Evolutionary conservation across 2,329 filamentous ascomycete genomes (phyloP), one percentile per base, ranked within the genome.

Genomic region (Orbilia quercus): DNA sequence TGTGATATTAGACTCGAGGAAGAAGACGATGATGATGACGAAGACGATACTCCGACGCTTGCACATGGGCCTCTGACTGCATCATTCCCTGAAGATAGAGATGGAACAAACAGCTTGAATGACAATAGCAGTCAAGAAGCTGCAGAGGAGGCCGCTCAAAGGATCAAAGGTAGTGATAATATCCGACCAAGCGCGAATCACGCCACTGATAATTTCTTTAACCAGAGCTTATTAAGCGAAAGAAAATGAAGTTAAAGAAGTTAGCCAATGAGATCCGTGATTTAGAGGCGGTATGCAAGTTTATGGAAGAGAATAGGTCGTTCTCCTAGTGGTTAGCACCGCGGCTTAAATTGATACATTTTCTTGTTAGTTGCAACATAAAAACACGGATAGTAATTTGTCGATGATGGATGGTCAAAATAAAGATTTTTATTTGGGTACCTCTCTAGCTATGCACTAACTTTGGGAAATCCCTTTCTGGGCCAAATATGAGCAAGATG

Each of bases 221-320:
- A 1, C 22, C 42, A 64, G 48, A 25, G 11, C 20, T 55, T 2
- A 64, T 64, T 5, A n/a, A 42, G 25, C 12, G 14, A 1, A 64
- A 64, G 12, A 64, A 64, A n/a, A 16, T 34, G n/a, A 25, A 47
- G 16, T 44, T 64, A 1, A 20, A 28, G 12, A 36, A 36, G 9
- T 38, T 64, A 23, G 7, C 44, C 7, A 47, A 22, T 6, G 59
- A 64, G 7, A 22, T 64, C 2, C 22, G 36, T 5, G 12, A 7
- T n/a, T n/a, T 64, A 18, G 59, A 64, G 16, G 45, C 22, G 23
- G 23, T 36, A 7, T 45, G 25, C 36, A 23, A 25, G 9, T 9
- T 51, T 2, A 44, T 44, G 9, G 28, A 48, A 20, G 42, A 12
- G 11, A 22, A 16, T 9, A 31, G 20, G 6, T 20, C n/a, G n/a